Conservation (phyloP, 2,329 filamentous ascomycete genomes). For the Metarhizium robertsii region DNA sequence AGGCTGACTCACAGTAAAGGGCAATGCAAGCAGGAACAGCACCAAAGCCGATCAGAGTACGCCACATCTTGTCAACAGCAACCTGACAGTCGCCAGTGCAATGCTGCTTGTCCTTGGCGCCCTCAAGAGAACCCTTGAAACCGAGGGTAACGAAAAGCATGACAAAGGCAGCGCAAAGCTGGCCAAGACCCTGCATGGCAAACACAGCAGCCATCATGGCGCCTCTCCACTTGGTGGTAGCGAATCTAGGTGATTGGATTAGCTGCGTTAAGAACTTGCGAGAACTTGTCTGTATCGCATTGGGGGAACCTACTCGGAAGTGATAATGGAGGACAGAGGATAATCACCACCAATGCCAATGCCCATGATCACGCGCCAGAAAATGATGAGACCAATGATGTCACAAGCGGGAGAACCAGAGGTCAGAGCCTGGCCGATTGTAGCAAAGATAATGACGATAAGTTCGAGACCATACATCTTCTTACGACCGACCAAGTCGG, state of each 20-base stretch:
- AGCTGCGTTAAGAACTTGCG: not conserved
- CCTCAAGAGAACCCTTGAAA: slow-evolving; percentile 55
- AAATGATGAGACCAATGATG: slow-evolving; percentile 59
- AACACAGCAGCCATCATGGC: slow-evolving; percentile 85
- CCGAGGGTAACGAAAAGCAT: slow-evolving; percentile 66
- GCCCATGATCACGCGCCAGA: slow-evolving; percentile 70
- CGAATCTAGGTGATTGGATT: slow-evolving; percentile 32
- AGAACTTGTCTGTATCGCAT: not conserved
- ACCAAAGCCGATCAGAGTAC: slow-evolving; percentile 70
- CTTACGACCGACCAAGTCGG: slow-evolving; percentile 70
- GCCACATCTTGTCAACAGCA: slow-evolving; percentile 78
- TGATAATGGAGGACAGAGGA: slow-evolving; percentile 74
- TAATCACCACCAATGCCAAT: slow-evolving; percentile 50
- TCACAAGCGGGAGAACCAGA: slow-evolving; percentile 54
- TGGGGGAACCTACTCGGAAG: slow-evolving; percentile 52
- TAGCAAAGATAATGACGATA: slow-evolving; percentile 72
- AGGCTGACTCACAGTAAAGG: slow-evolving; percentile 51
- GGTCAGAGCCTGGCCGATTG: slow-evolving; percentile 60
- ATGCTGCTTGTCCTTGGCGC: slow-evolving; percentile 37
- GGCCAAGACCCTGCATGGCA: slow-evolving; percentile 79
- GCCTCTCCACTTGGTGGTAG: slow-evolving; percentile 75
- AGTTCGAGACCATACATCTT: slow-evolving; percentile 65
- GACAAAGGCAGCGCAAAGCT: slow-evolving; percentile 65
- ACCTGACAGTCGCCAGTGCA: slow-evolving; percentile 38
- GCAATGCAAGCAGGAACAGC: slow-evolving; percentile 73